Evolutionary conservation across 2,329 filamentous ascomycete genomes (phyloP).

Genomic region (Fusarium brevicatenulatum): DNA sequence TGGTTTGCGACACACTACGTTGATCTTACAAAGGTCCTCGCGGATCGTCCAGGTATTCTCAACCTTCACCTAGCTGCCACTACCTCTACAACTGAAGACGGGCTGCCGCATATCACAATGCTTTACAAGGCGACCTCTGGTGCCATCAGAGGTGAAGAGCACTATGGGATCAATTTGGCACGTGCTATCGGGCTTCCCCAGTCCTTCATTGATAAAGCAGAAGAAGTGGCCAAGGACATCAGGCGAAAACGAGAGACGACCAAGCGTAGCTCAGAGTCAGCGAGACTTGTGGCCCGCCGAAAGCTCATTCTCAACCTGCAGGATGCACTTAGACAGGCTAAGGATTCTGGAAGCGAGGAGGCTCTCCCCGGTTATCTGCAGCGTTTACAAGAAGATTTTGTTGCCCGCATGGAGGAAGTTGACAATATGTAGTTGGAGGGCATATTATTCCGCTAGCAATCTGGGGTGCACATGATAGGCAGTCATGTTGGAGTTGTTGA

Average conservation of each 20-base stretch:
- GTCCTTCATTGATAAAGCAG: conserved; percentile 73
- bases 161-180: conserved; percentile 88
- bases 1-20: conserved; percentile 97
- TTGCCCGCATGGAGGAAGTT: conserved; percentile 74
- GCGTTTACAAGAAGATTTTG: conserved; percentile 76
- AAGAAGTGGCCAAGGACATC: conserved; percentile 71
- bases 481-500: not conserved
- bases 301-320: conserved; percentile 78
- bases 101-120: conserved; percentile 78
- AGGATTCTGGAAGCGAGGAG: conserved; percentile 69
- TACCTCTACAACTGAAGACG: conserved; percentile 60
- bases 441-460: no score
- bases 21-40: conserved; percentile 80
- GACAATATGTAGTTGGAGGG: conserved; percentile 50
- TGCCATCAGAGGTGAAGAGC: conserved; percentile 69
- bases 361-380: conserved; percentile 58
- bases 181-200: conserved; percentile 77
- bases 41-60: conserved; percentile 79
- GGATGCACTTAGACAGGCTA: conserved; percentile 77
- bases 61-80: conserved; percentile 85
- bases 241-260: conserved; percentile 66
- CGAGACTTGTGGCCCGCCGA: conserved; percentile 70
- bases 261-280: conserved; percentile 66
- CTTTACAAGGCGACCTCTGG: conserved; percentile 84
- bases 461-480: not conserved